Conservation (phyloP, 495 filamentous ascomycete species). For the Letharia columbiana region DNA sequence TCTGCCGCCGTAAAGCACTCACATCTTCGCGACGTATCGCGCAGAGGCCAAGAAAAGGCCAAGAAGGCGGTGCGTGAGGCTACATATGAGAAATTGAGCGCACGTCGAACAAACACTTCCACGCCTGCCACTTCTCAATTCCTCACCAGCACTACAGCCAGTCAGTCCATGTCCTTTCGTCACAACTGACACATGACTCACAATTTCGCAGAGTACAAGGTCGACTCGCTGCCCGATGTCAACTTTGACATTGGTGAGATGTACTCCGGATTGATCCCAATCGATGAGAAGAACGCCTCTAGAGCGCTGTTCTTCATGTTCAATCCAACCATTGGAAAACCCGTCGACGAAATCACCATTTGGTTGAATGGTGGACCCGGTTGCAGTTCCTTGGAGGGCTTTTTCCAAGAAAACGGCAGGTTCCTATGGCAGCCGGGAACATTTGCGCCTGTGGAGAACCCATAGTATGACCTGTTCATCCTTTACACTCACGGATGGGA, state of each 20-base stretch:
- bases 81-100: neutral
- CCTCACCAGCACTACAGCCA: conserved; percentile 5
- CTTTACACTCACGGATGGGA: too few species aligned
- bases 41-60: neutral
- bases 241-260: conserved; percentile 66
- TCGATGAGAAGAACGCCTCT: conserved; percentile 46
- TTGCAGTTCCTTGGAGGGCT: conserved; percentile 57
- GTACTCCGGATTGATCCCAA: conserved; percentile 66
- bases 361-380: conserved; percentile 71
- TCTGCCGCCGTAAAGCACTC: conserved; percentile 1
- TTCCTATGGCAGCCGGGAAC: conserved; percentile 56
- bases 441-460: conserved; percentile 48
- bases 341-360: conserved; percentile 59
- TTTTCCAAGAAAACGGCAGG: conserved; percentile 58
- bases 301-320: conserved; percentile 45
- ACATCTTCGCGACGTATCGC: neutral
- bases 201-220: conserved; percentile 43
- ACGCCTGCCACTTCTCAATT: neutral
- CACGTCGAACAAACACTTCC: conserved; percentile 1
- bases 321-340: conserved; percentile 39
- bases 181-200: neutral
- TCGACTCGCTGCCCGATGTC: conserved; percentile 63
- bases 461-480: conserved; percentile 33
- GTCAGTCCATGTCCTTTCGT: neutral
- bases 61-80: conserved; percentile 7